Evolutionary conservation across 2,329 filamentous ascomycete species (phyloP).

Genomic region (Cercospora citrullina): DNA sequence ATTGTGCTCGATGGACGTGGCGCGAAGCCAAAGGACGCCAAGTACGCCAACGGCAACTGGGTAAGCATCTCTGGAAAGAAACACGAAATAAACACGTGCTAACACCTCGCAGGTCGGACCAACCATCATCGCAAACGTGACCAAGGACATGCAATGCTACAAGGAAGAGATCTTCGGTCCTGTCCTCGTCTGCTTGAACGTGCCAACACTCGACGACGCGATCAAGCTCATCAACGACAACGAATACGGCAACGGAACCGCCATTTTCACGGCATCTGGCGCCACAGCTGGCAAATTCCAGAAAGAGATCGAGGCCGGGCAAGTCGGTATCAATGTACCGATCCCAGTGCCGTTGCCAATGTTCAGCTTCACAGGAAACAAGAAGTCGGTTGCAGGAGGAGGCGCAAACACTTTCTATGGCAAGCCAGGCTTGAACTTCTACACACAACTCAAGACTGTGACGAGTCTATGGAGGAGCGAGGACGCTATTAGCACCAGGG

Average conservation of each 20-base stretch:
- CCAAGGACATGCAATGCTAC: conserved; percentile 79
- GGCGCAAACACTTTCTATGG: conserved; percentile 95
- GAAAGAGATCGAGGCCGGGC: conserved; percentile 77
- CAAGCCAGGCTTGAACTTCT: conserved; percentile 87
- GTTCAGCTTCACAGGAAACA: conserved; percentile 58
- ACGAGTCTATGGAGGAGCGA: conserved; percentile 86
- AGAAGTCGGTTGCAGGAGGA: conserved; percentile 89
- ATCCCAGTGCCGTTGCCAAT: conserved; percentile 60
- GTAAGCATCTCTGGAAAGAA: conserved; percentile 43
- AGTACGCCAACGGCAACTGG: conserved; percentile 83
- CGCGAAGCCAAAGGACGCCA: conserved; percentile 60
- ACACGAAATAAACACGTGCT: conserved; percentile 15
- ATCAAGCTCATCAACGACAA: conserved; percentile 81
- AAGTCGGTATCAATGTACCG: conserved; percentile 83
- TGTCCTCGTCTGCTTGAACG: conserved; percentile 78
- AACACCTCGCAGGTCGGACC: conserved; percentile 62
- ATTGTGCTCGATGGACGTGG: conserved; percentile 80
- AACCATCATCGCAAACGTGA: conserved; percentile 80
- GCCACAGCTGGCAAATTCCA: conserved; percentile 77
- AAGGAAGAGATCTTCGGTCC: conserved; percentile 83
- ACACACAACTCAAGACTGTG: conserved; percentile 97
- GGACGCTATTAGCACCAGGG: conserved; percentile 82
- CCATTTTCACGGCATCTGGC: conserved; percentile 79
- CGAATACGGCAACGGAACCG: conserved; percentile 82
- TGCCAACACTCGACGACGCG: conserved; percentile 74